Conservation (phyloP, 169 alveolate species). For the Eimeria praecox region DNA sequence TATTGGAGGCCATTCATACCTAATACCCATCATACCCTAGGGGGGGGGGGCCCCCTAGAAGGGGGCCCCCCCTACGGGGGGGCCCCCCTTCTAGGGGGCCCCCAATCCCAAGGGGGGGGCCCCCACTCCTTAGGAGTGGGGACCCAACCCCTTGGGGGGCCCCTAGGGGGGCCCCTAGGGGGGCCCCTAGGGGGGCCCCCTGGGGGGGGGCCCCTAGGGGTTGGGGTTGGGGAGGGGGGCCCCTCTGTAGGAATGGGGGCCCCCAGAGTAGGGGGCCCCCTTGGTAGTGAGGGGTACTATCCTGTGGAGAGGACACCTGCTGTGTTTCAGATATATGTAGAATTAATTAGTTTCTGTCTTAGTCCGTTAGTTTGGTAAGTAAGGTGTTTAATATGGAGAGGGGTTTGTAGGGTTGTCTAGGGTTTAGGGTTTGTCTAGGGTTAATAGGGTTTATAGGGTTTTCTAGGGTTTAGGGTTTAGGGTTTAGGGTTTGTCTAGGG, state of each 20-base stretch:
- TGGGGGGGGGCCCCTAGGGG: neutral
- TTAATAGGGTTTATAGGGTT: too few relatives aligned
- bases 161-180: neutral
- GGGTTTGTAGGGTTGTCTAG: too few relatives aligned
- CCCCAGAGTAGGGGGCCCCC: neutral
- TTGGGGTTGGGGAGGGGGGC: neutral
- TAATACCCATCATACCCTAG: neutral
- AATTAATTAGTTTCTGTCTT: conserved; percentile 49
- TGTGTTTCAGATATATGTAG: conserved; percentile 61
- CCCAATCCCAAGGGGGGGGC: neutral
- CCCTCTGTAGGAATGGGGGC: neutral
- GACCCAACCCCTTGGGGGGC: neutral
- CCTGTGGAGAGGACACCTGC: conserved; percentile 68
- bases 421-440: too few relatives aligned
- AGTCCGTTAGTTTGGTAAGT: conserved; percentile 75
- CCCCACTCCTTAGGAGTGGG: neutral
- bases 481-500: too few relatives aligned
- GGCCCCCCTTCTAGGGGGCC: neutral
- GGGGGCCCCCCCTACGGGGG: neutral
- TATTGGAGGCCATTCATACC: conserved; percentile 70
- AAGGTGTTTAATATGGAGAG: too few relatives aligned
- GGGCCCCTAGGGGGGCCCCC: conserved; percentile 16
- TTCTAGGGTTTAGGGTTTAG: too few relatives aligned
- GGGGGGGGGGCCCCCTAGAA: too few relatives aligned
- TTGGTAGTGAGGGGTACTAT: neutral